phyloP scores from a whole-genome alignment of 2,329 filamentous ascomycete genomes.

The Tympanopsis confertula region DNA sequence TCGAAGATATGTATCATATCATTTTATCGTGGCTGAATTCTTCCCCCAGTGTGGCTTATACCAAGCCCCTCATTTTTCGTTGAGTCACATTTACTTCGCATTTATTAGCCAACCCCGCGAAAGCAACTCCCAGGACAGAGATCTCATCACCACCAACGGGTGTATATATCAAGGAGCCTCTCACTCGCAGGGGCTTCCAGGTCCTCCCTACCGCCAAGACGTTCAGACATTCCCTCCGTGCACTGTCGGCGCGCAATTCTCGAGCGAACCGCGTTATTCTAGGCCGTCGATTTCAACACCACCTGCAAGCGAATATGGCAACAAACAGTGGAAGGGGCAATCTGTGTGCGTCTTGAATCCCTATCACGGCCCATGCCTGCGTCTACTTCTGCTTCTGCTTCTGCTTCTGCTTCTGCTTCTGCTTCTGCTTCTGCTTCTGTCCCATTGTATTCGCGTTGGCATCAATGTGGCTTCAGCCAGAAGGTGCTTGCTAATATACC shows the following conservation, averaged over 20 bases:
- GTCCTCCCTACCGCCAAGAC: conserved; percentile 19
- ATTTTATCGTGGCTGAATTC: no score
- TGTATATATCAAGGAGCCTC: neutral
- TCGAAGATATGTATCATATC: no score
- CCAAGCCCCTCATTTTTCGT: no score
- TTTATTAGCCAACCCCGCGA: no score
- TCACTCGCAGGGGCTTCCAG: conserved; percentile 2
- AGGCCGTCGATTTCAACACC: no score
- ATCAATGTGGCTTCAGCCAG: neutral
- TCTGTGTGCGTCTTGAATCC: conserved; percentile 20
- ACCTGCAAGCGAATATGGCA: conserved; percentile 41
- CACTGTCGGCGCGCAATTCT: conserved; percentile 45
- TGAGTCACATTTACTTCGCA: no score
- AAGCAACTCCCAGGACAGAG: no score
- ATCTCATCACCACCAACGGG: no score
- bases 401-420: neutral
- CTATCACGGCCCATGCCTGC: neutral
- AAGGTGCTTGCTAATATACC: conserved; percentile 7
- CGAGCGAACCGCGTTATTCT: conserved; percentile 30
- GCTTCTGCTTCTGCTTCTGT: no score
- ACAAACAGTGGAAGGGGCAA: conserved; percentile 35
- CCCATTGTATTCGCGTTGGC: no score
- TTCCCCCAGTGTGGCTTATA: no score
- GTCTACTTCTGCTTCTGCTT: conserved; percentile 2
- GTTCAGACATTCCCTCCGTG: conserved; percentile 39